Evolutionary conservation across 179 eudicot species (phyloP).

Genomic region (Corrigiola litoralis): DNA sequence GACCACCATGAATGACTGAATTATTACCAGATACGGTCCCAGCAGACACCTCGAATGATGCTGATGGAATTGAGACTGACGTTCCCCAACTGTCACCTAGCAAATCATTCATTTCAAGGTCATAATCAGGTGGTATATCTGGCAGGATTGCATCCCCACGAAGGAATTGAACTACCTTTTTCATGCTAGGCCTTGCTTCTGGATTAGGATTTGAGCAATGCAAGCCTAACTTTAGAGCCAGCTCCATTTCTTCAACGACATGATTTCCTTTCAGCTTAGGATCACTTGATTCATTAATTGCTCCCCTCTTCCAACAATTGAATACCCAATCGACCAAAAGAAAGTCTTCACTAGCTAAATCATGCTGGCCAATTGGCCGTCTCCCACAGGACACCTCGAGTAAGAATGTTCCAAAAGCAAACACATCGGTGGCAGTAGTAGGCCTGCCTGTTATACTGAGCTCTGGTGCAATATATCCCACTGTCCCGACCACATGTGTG

Average conservation of each 20-base stretch:
- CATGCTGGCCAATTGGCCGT: constrained; percentile 5
- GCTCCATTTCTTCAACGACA: constrained; percentile 17
- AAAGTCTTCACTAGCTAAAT: constrained; percentile 14
- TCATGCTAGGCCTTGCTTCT: constrained; percentile 32
- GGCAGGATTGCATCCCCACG: constrained; percentile 20
- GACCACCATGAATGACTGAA: background rate
- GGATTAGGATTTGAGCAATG: constrained; percentile 24
- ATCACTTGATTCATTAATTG: constrained; percentile 14
- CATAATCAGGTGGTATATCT: constrained; percentile 10
- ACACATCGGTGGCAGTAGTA: constrained; percentile 23
- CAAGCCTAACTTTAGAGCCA: constrained; percentile 28
- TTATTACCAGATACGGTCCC: background rate
- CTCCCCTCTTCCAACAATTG: constrained; percentile 18
- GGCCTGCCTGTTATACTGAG: constrained; percentile 26
- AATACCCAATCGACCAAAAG: constrained; percentile 17
- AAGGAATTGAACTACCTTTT: constrained; percentile 24
- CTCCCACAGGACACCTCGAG: constrained; percentile 26
- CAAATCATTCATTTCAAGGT: constrained; percentile 7
- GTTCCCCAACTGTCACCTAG: constrained; percentile 9
- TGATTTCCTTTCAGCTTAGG: constrained; percentile 11
- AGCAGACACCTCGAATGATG: background rate
- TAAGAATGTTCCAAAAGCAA: constrained; percentile 22
- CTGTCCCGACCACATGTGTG: constrained; percentile 27
- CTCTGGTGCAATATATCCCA: constrained; percentile 29
- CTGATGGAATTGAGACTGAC: background rate